These are phyloP conservation scores for Rhizophora mangle DNA, from an alignment of 345 rosid genomes.

Conservation along the genomic window DNA sequence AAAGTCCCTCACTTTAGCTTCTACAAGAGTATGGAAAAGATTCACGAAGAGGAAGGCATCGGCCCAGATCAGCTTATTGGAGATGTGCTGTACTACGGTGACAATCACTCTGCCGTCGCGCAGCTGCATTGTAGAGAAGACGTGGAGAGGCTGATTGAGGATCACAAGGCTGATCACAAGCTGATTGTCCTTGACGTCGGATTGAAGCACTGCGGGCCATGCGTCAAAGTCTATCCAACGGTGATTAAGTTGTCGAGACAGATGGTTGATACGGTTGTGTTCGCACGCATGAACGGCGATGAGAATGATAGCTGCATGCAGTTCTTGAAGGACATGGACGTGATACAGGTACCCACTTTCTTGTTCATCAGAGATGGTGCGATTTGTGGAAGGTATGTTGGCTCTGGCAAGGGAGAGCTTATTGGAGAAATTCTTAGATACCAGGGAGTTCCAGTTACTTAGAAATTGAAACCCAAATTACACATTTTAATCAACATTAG, in stretches of 20 bases:
- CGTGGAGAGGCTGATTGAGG: constrained; percentile 70
- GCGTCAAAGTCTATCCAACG: constrained; percentile 94
- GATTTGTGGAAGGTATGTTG: constrained; percentile 78
- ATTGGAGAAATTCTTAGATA: constrained; percentile 87
- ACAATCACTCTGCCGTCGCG: constrained; percentile 74
- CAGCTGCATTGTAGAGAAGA: constrained; percentile 71
- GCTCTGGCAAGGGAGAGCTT: constrained; percentile 94
- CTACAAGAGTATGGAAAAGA: constrained; percentile 79
- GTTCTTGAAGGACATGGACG: constrained; percentile 80
- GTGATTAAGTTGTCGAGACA: constrained; percentile 71
- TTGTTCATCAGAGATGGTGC: constrained; percentile 76
- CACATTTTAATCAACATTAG: no score
- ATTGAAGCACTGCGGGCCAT: constrained; percentile 84
- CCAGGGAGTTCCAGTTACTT: constrained; percentile 86
- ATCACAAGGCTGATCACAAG: constrained; percentile 60
- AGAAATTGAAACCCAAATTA: neutral
- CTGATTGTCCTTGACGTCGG: constrained; percentile 87
- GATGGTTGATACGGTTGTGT: constrained; percentile 69
- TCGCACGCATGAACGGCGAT: constrained; percentile 91
- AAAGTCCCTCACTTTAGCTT: constrained; percentile 88
- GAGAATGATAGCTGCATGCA: constrained; percentile 93
- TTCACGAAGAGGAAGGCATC: constrained; percentile 90
- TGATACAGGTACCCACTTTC: constrained; percentile 81
- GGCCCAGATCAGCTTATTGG: constrained; percentile 79
- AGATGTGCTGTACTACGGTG: constrained; percentile 93